Evolutionary conservation across 116 monocot species (phyloP), one percentile per base, ranked within the genome.

Genomic region (Zostera marina): DNA sequence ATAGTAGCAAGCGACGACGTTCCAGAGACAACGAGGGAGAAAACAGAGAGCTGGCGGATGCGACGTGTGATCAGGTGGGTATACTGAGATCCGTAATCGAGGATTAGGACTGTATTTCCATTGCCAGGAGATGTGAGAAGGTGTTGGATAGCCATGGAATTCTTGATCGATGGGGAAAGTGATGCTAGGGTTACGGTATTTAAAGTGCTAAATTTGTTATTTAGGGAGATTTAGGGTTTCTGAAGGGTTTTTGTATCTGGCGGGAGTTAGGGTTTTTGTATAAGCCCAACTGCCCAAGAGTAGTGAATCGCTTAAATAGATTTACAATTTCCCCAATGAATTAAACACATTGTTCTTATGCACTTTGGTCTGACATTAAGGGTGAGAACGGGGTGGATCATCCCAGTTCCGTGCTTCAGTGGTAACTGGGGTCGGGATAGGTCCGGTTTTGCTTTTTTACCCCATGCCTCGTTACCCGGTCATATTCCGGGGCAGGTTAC

Each of bases 21-120:
- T 70, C 94, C 94, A 57, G 88, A 79, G 74, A 88, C 42, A 75
- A 84, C 84, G 51, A 94, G 81, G 53, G 94, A 88, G 68, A 94
- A 77, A 45, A 85, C 75, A 59, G 79, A 79, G 23, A 88, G 77
- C 65, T 85, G 81, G 17, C 94, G 88, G 48, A 94, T 74, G 16
- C 89, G 77, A 48, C 94, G 88, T 63, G 94, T 94, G 63, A 94
- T 94, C 48, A 94, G 84, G 68, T 94, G 94, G 39, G 94, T 94
- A 82, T 94, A 94, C 73, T 85, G 94, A 11, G 94, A 94, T 6
- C 94, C 94, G 55, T 68, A 94, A 77, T 94, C 94, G 14, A 94
- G 82, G 74, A 94, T 85, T 9, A 94, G 75, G 19, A 94, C 85
- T 16, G 82, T 79, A 67, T 85, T 88, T 19, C 59, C 59, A 11